Conservation (phyloP, 495 filamentous ascomycete species). For the Penicillium daleae region DNA sequence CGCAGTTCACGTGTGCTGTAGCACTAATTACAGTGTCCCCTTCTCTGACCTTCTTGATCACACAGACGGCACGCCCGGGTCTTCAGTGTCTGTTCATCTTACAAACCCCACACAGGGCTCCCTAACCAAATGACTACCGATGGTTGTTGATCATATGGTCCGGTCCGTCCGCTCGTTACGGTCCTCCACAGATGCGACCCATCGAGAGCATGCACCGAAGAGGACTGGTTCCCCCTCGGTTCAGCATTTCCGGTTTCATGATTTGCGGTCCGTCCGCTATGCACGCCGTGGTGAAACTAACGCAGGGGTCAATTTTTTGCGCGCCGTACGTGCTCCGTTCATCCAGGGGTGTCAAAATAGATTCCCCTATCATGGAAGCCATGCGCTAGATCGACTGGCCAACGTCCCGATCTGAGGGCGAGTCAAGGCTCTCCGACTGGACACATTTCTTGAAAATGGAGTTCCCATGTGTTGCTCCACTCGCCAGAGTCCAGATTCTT, state of each 20-base stretch:
- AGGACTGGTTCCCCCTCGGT: conserved; percentile 12
- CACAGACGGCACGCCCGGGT: not conserved
- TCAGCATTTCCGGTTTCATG: conserved; percentile 25
- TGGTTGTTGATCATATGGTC: conserved; percentile 2
- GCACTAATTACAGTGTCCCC: too few relatives aligned
- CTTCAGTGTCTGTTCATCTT: not conserved
- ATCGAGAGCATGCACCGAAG: not conserved
- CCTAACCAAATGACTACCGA: not conserved
- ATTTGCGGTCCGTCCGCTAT: conserved; percentile 6
- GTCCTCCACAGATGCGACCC: conserved; percentile 2
- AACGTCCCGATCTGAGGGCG: conserved; percentile 16
- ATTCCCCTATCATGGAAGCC: conserved; percentile 16
- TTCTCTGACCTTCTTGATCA: too few relatives aligned
- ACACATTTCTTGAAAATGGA: not conserved
- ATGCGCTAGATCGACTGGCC: conserved; percentile 7
- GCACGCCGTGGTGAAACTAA: conserved; percentile 22
- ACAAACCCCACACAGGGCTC: not conserved
- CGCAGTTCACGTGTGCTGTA: not conserved
- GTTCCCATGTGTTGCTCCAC: not conserved
- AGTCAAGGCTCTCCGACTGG: conserved; percentile 15
- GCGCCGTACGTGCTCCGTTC: too few relatives aligned
- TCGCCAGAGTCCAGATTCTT: not conserved
- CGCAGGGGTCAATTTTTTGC: conserved; percentile 27
- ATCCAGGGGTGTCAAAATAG: conserved; percentile 13
- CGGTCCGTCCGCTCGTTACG: not conserved